Base-by-base conservation (phyloP, 306 rosid genomes). In the Cucurbita moschata region DNA sequence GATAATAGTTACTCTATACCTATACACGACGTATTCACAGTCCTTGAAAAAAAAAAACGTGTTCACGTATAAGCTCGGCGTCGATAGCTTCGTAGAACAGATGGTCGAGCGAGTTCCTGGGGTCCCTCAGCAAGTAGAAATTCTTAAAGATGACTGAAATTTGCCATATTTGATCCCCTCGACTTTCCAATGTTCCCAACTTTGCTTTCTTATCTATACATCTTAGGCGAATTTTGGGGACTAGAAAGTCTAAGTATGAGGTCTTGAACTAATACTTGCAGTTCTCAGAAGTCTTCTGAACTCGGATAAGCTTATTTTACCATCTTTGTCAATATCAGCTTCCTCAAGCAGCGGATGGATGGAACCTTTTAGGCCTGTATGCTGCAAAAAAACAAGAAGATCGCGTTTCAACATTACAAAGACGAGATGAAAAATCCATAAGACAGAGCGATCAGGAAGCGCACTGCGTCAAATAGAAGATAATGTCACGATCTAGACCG, bases 271-370 rank as follows among this genome's bases (percentile, higher is more conserved):
- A 14, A 95, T 81, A 85, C 99, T 95, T 38, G 99, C 99, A 40
- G 96, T 88, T 88, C 99, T 89, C 69, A 95, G 78, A 80, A 95
- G 99, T 75, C 84, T 86, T 4, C 97, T 90, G 67, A 95, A 95
- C 74, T 95, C 99, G 11, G 92, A 77, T 49, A 95, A 80, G 83
- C 99, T 95, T 79, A 95, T 91, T 73, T 82, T 91, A 76, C 99
- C 99, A 70, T 95, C 99, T 77, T 84, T 91, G 86, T 95, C 97
- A 11, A 95, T 83, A 71, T 95, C 99, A 0, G 97, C 99, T 84
- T 95, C 99, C 76, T 95, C 99, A 4, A 95, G 99, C 62, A 95
- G 83, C 16, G 99, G 95, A 59, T 86, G 86, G 30, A 91, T 77
- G 65, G 99, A 95, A 40, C 92, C 96, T 79, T 85, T 80, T 77